Percentiles rank a stretch among this genome's conserved stretches.
phyloP scores from a whole-genome alignment of 805 yeast genomes.

The Blastobotrys attinorum region DNA sequence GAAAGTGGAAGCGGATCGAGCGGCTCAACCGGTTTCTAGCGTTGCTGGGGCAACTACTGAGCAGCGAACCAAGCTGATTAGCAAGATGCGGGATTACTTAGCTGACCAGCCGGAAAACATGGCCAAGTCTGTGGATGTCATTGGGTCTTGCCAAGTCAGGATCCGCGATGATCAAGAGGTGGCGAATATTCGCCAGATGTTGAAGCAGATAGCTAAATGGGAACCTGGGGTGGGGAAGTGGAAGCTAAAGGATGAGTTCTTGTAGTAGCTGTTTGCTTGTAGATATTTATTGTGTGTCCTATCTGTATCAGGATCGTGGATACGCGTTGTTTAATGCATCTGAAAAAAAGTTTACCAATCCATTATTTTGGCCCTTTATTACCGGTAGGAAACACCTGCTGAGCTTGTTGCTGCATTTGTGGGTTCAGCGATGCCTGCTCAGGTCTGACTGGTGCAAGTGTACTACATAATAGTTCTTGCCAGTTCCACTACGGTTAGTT shows the following conservation, averaged over 20 bases:
- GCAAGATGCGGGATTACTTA: constrained; percentile 36
- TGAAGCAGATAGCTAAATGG: constrained; percentile 64
- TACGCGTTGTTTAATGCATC: too few species aligned
- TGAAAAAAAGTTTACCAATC: too few species aligned
- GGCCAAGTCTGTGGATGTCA: constrained; percentile 44
- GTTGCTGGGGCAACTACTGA: neutral
- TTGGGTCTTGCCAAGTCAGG: constrained; percentile 31
- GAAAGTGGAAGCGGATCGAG: constrained; percentile 6
- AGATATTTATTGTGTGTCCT: too few species aligned
- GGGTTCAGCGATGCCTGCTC: too few species aligned
- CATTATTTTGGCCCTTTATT: too few species aligned
- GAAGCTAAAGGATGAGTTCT: constrained; percentile 52
- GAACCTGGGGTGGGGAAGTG: constrained; percentile 51
- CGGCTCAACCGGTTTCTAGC: neutral
- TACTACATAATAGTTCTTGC: too few species aligned
- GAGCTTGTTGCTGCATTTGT: too few species aligned
- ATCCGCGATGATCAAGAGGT: constrained; percentile 47
- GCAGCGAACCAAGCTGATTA: constrained; percentile 23
- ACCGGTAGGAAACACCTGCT: too few species aligned
- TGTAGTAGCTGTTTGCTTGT: too few species aligned
- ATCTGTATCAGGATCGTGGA: too few species aligned
- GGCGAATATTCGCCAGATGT: constrained; percentile 55
- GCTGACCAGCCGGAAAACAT: constrained; percentile 30
- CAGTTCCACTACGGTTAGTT: too few species aligned
- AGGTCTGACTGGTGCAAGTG: too few species aligned